These are phyloP conservation scores for Pachyrhizus erosus DNA, from an alignment of 306 rosid species.

Conservation along the genomic window DNA sequence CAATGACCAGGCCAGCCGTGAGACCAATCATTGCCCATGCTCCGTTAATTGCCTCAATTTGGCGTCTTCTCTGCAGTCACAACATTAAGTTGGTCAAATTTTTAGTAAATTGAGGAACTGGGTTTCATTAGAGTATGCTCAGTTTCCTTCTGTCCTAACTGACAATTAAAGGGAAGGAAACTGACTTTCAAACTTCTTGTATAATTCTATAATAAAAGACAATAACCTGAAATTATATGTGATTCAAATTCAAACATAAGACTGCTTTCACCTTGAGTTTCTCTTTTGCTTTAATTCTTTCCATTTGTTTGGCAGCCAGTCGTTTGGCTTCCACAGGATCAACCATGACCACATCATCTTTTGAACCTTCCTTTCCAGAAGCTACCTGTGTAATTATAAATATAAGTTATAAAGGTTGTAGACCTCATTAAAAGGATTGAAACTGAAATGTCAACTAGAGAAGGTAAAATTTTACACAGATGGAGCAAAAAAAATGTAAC, in stretches of 20 bases:
- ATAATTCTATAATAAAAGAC: constrained; percentile 5
- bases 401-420: constrained; percentile 23
- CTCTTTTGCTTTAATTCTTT: constrained; percentile 76
- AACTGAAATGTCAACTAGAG: constrained; percentile 12
- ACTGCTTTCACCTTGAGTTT: constrained; percentile 66
- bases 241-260: constrained; percentile 13
- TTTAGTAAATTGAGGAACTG: constrained; percentile 27
- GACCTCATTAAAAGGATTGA: constrained; percentile 2
- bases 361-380: constrained; percentile 58
- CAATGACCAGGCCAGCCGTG: constrained; percentile 81
- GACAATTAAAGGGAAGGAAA: constrained; percentile 31
- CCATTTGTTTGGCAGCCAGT: constrained; percentile 90
- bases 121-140: constrained; percentile 22
- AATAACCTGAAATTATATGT: constrained; percentile 13
- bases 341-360: constrained; percentile 75
- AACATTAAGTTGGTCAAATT: constrained; percentile 41
- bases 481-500: not conserved
- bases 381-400: constrained; percentile 59
- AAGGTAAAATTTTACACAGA: not conserved
- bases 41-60: constrained; percentile 91
- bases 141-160: constrained; percentile 19
- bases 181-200: not conserved
- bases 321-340: constrained; percentile 97
- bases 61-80: constrained; percentile 72
- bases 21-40: constrained; percentile 99